Conservation (phyloP, 768 basidiomycete genomes). For the Hebeloma cylindrosporum region DNA sequence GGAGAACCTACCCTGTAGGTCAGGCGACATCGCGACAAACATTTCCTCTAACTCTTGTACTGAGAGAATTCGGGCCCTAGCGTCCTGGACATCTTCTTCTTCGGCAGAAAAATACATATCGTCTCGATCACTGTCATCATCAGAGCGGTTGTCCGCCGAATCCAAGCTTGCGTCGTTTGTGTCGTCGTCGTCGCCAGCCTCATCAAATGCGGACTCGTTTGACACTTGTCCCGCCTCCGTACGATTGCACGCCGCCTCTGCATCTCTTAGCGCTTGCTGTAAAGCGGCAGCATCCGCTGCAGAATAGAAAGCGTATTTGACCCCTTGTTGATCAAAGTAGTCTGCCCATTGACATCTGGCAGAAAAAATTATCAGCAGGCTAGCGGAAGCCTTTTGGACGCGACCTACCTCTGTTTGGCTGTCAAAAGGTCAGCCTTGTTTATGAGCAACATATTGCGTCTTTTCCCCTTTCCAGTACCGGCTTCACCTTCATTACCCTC, state of each 20-base stretch:
- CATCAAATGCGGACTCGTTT: conserved; percentile 20
- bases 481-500: conserved; percentile 80
- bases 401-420: conserved; percentile 69
- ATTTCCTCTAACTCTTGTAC: conserved; percentile 88
- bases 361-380: conserved; percentile 3
- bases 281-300: conserved; percentile 84
- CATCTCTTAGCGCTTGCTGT: conserved; percentile 70
- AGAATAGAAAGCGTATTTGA: conserved; percentile 91
- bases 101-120: conserved; percentile 49
- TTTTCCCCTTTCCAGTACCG: conserved; percentile 70
- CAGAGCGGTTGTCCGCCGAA: conserved; percentile 23
- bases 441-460: conserved; percentile 80
- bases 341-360: conserved; percentile 92
- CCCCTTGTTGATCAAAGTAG: conserved; percentile 74
- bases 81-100: conserved; percentile 58
- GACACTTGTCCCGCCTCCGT: conserved; percentile 7
- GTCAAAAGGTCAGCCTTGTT: conserved; percentile 97
- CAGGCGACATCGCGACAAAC: conserved; percentile 70
- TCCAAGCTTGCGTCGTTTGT: conserved; percentile 15
- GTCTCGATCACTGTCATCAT: conserved; percentile 38
- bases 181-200: conserved; percentile 26
- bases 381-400: neutral
- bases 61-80: conserved; percentile 73
- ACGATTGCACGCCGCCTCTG: conserved; percentile 22
- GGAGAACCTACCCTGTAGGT: conserved; percentile 62